phyloP scores from a whole-genome alignment of 768 basidiomycete genomes.

The Phallus indusiatus region DNA sequence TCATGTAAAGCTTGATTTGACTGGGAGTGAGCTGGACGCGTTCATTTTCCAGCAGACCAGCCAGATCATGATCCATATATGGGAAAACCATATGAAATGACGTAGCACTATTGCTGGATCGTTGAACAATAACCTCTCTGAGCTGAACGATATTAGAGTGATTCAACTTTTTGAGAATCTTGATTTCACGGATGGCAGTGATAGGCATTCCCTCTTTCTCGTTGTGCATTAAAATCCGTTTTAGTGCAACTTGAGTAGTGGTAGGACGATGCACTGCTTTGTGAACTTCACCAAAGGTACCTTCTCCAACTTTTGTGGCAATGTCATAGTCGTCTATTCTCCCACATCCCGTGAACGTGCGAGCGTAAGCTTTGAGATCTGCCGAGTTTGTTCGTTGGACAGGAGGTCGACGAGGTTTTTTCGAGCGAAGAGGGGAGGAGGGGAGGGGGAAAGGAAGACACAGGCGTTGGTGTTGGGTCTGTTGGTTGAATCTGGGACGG shows the following conservation, averaged over 20 bases:
- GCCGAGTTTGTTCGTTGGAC: slow-evolving; percentile 49
- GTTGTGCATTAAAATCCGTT: slow-evolving; percentile 93
- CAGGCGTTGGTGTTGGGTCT: not conserved
- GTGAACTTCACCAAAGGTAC: slow-evolving; percentile 95
- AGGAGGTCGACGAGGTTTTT: slow-evolving; percentile 29
- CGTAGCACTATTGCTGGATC: slow-evolving; percentile 40
- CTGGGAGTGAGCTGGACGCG: slow-evolving; percentile 73
- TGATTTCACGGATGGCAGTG: slow-evolving; percentile 93
- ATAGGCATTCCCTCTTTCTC: slow-evolving; percentile 97
- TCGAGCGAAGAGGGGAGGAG: slow-evolving; percentile 13
- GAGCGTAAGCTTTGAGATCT: slow-evolving; percentile 60
- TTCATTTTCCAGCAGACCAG: slow-evolving; percentile 87
- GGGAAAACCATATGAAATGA: slow-evolving; percentile 99
- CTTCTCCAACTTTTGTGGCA: slow-evolving; percentile 87
- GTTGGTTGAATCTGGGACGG: slow-evolving; percentile 18
- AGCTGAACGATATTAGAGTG: slow-evolving; percentile 84
- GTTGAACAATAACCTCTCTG: slow-evolving; percentile 83
- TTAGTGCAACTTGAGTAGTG: slow-evolving; percentile 68
- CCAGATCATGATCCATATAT: slow-evolving; percentile 99
- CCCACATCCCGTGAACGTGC: slow-evolving; percentile 60
- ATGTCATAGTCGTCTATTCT: slow-evolving; percentile 66
- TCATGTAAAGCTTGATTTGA: slow-evolving; percentile 93
- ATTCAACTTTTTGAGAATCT: slow-evolving; percentile 82
- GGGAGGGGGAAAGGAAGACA: slow-evolving; percentile 9
- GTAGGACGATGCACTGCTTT: slow-evolving; percentile 65